A percentile compares a stretch with the other conserved stretches of the same genome.
Evolutionary conservation across 805 yeast species (phyloP).

Genomic region (Crinitomyces ghanaensis): DNA sequence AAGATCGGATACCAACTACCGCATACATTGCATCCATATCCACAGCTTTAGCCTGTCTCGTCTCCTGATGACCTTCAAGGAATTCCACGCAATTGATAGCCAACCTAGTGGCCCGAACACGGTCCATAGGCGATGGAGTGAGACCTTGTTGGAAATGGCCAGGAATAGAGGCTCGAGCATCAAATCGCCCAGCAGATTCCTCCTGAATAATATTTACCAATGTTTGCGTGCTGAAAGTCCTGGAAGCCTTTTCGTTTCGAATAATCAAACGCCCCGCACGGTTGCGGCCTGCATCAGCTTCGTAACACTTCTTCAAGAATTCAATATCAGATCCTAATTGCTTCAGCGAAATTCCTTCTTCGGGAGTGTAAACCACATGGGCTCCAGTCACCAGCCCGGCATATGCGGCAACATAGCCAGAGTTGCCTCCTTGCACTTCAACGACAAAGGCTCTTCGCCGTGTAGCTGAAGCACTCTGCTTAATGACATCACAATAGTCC

Average conservation of each 20-base stretch:
- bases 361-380: constrained; percentile 83
- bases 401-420: constrained; percentile 85
- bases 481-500: constrained; percentile 87
- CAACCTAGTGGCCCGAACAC: constrained; percentile 79
- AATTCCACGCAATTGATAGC: constrained; percentile 85
- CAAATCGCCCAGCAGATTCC: constrained; percentile 67
- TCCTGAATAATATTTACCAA: constrained; percentile 75
- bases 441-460: constrained; percentile 91
- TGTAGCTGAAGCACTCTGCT: constrained; percentile 89
- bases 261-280: constrained; percentile 79
- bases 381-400: constrained; percentile 86
- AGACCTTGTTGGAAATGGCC: constrained; percentile 99
- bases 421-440: constrained; percentile 96
- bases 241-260: constrained; percentile 74
- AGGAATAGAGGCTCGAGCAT: constrained; percentile 89
- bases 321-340: constrained; percentile 68
- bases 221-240: constrained; percentile 68
- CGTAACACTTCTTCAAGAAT: constrained; percentile 54
- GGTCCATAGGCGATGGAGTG: constrained; percentile 86
- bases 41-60: constrained; percentile 6
- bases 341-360: constrained; percentile 56
- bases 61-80: constrained; percentile 45
- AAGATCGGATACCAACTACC: constrained; percentile 72
- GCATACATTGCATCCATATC: constrained; percentile 30
- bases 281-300: constrained; percentile 63